These are phyloP conservation scores for Penicillium corylophilum DNA, from an alignment of 2,329 filamentous ascomycete genomes.

Conservation along the genomic window DNA sequence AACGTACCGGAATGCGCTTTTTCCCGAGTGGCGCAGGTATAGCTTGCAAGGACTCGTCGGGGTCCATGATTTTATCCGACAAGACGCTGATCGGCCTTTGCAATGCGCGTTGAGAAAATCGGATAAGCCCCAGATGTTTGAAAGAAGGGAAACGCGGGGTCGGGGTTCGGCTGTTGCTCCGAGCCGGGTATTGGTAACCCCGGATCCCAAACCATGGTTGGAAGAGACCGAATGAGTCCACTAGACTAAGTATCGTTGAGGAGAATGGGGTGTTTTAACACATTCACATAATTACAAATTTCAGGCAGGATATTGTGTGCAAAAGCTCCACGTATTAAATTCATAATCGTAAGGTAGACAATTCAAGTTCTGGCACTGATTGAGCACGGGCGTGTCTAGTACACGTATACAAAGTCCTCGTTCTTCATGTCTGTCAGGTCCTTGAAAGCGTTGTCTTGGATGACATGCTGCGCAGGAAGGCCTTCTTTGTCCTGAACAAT, in stretches of 20 bases:
- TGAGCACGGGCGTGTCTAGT: constrained; percentile 27
- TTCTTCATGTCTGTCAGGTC: constrained; percentile 63
- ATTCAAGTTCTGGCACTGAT: neutral
- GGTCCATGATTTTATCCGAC: constrained; percentile 15
- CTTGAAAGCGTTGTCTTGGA: constrained; percentile 54
- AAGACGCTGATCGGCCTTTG: neutral
- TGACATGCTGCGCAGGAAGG: constrained; percentile 24
- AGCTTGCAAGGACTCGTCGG: constrained; percentile 21
- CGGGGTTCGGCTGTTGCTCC: constrained; percentile 15
- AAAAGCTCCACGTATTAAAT: neutral
- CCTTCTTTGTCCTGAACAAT: constrained; percentile 30
- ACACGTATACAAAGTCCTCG: constrained; percentile 64
- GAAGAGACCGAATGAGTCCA: neutral
- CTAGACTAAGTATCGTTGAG: rapidly evolving
- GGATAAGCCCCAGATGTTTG: neutral
- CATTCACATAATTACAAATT: no score
- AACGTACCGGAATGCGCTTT: constrained; percentile 38
- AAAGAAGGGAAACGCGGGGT: constrained; percentile 18
- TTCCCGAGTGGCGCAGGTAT: constrained; percentile 29
- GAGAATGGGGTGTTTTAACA: no score
- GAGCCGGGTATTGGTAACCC: constrained; percentile 9
- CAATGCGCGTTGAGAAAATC: neutral
- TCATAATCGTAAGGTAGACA: neutral
- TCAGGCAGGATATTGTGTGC: no score
- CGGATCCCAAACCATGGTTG: neutral